These are phyloP conservation scores for Scheffersomyces segobiensis DNA, from an alignment of 1,139 yeast species.

Conservation along the genomic window DNA sequence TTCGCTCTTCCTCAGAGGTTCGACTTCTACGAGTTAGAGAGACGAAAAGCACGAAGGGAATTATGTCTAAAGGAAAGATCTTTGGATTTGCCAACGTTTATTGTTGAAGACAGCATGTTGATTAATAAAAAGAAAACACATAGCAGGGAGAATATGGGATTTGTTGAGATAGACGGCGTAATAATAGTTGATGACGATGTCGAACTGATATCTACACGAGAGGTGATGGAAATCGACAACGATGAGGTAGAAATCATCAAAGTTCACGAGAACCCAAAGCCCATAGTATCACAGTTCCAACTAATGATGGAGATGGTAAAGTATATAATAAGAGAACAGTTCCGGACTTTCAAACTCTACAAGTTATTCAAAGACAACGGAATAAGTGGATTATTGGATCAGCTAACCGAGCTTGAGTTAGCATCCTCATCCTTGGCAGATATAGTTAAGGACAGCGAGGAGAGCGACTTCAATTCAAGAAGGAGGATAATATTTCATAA, in stretches of 20 bases:
- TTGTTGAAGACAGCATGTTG: constrained; percentile 6
- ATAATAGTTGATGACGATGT: background rate
- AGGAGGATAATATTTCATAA: constrained; percentile 29
- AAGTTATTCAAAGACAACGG: constrained; percentile 24
- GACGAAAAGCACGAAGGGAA: background rate
- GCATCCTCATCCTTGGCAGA: constrained; percentile 4
- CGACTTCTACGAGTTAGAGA: constrained; percentile 1
- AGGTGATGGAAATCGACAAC: background rate
- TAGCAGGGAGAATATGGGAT: background rate
- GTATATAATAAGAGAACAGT: constrained; percentile 26
- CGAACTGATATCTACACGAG: background rate
- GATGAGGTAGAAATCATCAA: constrained; percentile 13
- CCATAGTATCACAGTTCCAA: constrained; percentile 25
- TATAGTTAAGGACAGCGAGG: background rate
- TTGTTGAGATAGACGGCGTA: background rate
- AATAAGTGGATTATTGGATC: constrained; percentile 24
- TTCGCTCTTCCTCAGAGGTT: constrained; percentile 2
- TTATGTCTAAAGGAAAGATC: background rate
- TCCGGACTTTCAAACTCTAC: constrained; percentile 21
- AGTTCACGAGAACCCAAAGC: constrained; percentile 14
- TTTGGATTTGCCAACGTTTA: constrained; percentile 2
- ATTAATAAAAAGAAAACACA: background rate
- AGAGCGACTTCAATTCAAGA: constrained; percentile 4
- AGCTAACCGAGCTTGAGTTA: constrained; percentile 18
- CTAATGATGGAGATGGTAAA: constrained; percentile 28